Conservation (phyloP, 2,329 filamentous ascomycete species). For the Bipolaris zeicola region DNA sequence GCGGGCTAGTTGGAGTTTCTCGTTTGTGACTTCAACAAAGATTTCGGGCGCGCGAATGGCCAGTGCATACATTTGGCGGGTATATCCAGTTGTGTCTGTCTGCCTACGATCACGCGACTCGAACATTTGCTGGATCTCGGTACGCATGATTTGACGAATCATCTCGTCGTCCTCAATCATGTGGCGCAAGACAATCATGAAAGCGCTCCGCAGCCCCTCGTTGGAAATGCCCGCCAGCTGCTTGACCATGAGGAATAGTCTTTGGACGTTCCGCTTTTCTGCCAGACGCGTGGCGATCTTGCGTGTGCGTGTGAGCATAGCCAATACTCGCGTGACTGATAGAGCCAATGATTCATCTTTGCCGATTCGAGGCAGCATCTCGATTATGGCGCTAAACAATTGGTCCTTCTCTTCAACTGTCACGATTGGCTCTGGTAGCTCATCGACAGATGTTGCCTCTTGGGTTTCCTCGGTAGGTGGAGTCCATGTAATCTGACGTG, state of each 20-base stretch:
- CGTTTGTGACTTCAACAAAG: slow-evolving; percentile 86
- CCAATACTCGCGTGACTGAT: slow-evolving; percentile 80
- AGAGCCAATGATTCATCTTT: slow-evolving; percentile 86
- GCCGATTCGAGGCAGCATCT: slow-evolving; percentile 81
- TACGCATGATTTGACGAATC: slow-evolving; percentile 87
- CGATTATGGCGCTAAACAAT: slow-evolving; percentile 78
- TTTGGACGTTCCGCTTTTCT: slow-evolving; percentile 86
- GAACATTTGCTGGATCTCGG: slow-evolving; percentile 82
- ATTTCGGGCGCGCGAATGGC: slow-evolving; percentile 81
- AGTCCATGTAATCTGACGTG: slow-evolving; percentile 74
- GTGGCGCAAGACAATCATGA: slow-evolving; percentile 88
- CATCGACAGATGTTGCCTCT: slow-evolving; percentile 61
- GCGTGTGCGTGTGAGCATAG: slow-evolving; percentile 83
- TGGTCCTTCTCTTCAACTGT: slow-evolving; percentile 68
- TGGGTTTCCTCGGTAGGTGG: slow-evolving; percentile 56
- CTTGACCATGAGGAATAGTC: slow-evolving; percentile 93
- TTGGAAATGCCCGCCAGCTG: slow-evolving; percentile 83
- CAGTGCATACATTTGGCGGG: slow-evolving; percentile 77
- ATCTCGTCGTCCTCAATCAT: slow-evolving; percentile 93
- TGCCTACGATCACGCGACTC: slow-evolving; percentile 58
- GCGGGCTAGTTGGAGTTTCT: slow-evolving; percentile 75
- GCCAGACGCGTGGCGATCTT: slow-evolving; percentile 76
- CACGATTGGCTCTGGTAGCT: slow-evolving; percentile 66
- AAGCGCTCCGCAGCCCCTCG: slow-evolving; percentile 72
- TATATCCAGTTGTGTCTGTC: slow-evolving; percentile 72